A percentile compares a stretch with the other conserved stretches of the same genome.
These are phyloP conservation scores for Kappamyces sp. DNA, from an alignment of 192 early-diverging fungal genomes.

Conservation along the genomic window DNA sequence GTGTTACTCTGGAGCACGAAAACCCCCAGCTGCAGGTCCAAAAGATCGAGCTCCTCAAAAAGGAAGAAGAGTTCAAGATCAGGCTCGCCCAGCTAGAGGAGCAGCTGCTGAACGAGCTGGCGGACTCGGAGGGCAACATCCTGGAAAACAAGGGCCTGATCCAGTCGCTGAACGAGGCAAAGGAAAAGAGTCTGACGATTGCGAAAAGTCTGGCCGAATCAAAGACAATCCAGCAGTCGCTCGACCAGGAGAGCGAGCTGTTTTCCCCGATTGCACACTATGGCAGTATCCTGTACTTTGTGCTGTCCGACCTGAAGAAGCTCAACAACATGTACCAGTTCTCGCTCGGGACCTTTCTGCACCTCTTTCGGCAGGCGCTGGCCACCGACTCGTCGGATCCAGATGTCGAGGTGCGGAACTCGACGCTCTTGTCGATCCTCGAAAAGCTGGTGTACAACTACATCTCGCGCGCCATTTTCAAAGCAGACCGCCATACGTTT, in stretches of 20 bases:
- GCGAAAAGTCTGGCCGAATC: slow-evolving; percentile 42
- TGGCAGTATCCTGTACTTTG: slow-evolving; percentile 46
- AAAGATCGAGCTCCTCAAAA: slow-evolving; percentile 42
- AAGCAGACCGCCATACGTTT: slow-evolving; percentile 48
- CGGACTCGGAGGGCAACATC: slow-evolving; percentile 54
- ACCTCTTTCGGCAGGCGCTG: slow-evolving; percentile 41
- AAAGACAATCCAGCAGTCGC: slow-evolving; percentile 34
- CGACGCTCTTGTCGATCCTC: slow-evolving; percentile 33
- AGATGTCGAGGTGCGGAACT: slow-evolving; percentile 35
- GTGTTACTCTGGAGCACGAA: slow-evolving; percentile 51
- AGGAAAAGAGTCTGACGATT: slow-evolving; percentile 48
- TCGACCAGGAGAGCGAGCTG: slow-evolving; percentile 50
- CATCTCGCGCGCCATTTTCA: slow-evolving; percentile 46
- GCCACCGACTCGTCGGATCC: slow-evolving; percentile 26
- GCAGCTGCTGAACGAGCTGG: slow-evolving; percentile 44
- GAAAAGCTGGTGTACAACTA: slow-evolving; percentile 38
- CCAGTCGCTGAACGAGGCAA: slow-evolving; percentile 46
- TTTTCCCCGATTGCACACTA: slow-evolving; percentile 42
- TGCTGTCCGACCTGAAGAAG: slow-evolving; percentile 40
- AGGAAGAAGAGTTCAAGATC: slow-evolving; percentile 50
- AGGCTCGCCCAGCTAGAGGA: slow-evolving; percentile 49
- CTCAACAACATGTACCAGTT: slow-evolving; percentile 57
- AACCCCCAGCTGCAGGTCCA: slow-evolving; percentile 48
- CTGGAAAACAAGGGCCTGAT: slow-evolving; percentile 52
- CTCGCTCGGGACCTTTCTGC: slow-evolving; percentile 39